Conservation (phyloP, 2,329 filamentous ascomycete genomes). For the Aureobasidium mangrovei region DNA sequence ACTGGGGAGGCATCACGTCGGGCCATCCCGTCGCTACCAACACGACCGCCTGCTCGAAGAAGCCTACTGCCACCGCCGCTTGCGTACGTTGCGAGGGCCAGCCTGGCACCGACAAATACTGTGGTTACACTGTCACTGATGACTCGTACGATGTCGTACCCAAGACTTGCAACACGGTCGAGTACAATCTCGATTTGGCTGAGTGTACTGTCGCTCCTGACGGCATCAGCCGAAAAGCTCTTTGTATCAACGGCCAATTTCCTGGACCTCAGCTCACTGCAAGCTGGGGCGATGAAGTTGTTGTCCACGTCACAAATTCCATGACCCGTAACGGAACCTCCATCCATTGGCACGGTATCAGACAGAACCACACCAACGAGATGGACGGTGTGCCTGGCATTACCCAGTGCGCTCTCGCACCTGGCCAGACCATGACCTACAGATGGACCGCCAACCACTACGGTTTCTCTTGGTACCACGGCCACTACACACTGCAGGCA, state of each 20-base stretch:
- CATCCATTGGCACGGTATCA: constrained; percentile 43
- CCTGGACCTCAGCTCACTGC: constrained; percentile 11
- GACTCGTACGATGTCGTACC: constrained; percentile 10
- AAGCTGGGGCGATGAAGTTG: constrained; percentile 28
- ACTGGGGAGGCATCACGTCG: constrained; percentile 8
- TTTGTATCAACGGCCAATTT: constrained; percentile 11
- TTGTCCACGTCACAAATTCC: constrained; percentile 27
- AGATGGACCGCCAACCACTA: constrained; percentile 33
- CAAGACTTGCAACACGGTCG: constrained; percentile 9
- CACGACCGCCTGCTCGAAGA: constrained; percentile 4
- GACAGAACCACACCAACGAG: constrained; percentile 45
- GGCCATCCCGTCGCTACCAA: constrained; percentile 11
- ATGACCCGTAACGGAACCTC: constrained; percentile 34
- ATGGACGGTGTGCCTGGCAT: constrained; percentile 41
- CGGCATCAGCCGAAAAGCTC: constrained; percentile 7
- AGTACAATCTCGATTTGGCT: constrained; percentile 6
- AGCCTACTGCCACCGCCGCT: constrained; percentile 10
- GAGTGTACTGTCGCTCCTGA: constrained; percentile 10
- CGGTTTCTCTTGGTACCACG: constrained; percentile 35
- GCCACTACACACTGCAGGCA: constrained; percentile 34
- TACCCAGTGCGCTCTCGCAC: constrained; percentile 36
- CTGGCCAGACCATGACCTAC: constrained; percentile 26
- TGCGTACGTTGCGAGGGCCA: constrained; percentile 14
- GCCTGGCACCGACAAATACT: constrained; percentile 12
- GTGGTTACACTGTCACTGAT: constrained; percentile 5